Evolutionary conservation across 75 land plant species (phyloP).

Genomic region (Gnetum montanum): DNA sequence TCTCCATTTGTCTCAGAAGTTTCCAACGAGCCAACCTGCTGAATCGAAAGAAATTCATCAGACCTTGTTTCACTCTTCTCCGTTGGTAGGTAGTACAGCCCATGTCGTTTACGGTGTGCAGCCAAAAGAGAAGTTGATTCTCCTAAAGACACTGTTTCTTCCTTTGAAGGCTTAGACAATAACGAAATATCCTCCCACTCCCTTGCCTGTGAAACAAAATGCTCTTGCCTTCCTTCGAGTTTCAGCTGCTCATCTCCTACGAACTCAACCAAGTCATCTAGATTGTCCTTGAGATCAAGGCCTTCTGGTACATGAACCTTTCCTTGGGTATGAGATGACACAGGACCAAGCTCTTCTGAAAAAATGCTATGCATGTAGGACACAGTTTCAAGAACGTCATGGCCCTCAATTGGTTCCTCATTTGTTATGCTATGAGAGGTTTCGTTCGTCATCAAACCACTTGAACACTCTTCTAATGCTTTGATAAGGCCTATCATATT

Average conservation of each 20-base stretch:
- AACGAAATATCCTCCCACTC: conserved; percentile 23
- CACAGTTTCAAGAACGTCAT: conserved; percentile 21
- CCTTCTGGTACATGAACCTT: conserved; percentile 68
- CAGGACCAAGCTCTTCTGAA: conserved; percentile 63
- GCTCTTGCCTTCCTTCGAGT: conserved; percentile 17
- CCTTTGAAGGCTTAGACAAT: conserved; percentile 9
- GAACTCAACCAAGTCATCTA: conserved; percentile 47
- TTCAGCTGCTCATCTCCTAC: conserved; percentile 26
- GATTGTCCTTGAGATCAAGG: conserved; percentile 49
- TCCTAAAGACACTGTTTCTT: conserved; percentile 22
- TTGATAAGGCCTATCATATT: conserved; percentile 57
- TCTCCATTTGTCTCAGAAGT: conserved; percentile 21
- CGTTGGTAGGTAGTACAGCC: conserved; percentile 73
- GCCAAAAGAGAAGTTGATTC: conserved; percentile 64
- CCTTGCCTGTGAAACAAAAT: conserved; percentile 9
- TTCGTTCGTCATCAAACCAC: not conserved
- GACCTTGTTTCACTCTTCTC: conserved; percentile 24
- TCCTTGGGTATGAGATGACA: conserved; percentile 68
- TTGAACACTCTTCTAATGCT: conserved; percentile 14
- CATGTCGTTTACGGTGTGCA: conserved; percentile 82
- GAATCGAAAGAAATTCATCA: conserved; percentile 68
- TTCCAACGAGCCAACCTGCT: conserved; percentile 2
- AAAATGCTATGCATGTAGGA: conserved; percentile 29
- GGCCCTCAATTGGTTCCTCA: conserved; percentile 2
- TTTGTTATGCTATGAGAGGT: conserved; percentile 4